Percentiles rank a stretch among this genome's conserved stretches.
Conservation (phyloP, 2,329 filamentous ascomycete species). For the Sporothrix curviconia region DNA sequence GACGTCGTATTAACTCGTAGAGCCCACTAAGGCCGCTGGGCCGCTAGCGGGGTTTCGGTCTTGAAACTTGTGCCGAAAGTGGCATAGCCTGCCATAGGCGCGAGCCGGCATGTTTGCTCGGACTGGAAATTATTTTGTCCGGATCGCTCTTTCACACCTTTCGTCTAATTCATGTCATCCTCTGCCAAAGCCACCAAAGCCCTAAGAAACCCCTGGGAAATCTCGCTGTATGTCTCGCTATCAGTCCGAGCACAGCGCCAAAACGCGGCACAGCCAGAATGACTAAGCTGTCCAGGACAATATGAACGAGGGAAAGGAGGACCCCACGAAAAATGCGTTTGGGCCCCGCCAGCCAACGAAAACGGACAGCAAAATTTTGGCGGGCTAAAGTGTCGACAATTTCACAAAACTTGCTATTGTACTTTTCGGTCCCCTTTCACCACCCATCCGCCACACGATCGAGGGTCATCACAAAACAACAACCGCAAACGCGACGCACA, state of each 20-base stretch:
- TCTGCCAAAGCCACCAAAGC: constrained; percentile 6
- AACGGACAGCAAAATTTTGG: constrained; percentile 16
- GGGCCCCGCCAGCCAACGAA: constrained; percentile 12
- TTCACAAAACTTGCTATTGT: not conserved
- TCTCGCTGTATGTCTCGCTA: not conserved
- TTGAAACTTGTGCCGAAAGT: not conserved
- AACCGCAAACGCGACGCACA: not conserved
- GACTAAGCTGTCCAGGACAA: not conserved
- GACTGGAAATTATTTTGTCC: constrained; percentile 3
- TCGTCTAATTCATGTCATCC: not conserved
- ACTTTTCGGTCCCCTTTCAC: not conserved
- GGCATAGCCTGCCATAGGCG: not conserved
- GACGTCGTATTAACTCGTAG: not conserved
- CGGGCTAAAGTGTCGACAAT: constrained; percentile 1
- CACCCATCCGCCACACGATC: constrained; percentile 1
- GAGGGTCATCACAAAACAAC: not conserved
- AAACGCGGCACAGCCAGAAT: not conserved
- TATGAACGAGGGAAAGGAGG: not conserved
- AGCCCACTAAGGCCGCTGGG: not conserved
- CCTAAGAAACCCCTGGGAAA: constrained; percentile 1
- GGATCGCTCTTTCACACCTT: not conserved
- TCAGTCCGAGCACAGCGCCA: not conserved
- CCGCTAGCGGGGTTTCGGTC: constrained; percentile 9
- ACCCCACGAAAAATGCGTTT: constrained; percentile 14
- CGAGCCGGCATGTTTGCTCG: not conserved